Base-by-base conservation (phyloP, 306 rosid species). In the Fagus crenata region DNA sequence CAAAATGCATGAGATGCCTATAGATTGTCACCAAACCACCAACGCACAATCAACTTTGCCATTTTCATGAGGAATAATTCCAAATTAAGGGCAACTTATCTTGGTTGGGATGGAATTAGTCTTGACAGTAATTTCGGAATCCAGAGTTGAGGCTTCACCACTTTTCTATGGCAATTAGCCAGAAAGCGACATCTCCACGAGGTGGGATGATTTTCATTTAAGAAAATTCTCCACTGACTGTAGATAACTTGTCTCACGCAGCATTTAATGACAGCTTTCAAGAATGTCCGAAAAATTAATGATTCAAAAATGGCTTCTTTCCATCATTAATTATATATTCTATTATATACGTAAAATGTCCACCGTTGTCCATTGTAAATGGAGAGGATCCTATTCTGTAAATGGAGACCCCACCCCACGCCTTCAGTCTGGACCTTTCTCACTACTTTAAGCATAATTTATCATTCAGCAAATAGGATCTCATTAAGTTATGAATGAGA, bases 211-310 rank as follows among this genome's bases (percentile, higher is more conserved):
- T 89, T 78, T 84, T 84, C 85, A 77, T 80, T 72, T 80, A 79
- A 86, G 84, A 92, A 46, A 89, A 88, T 89, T 89, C 97, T 85
- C 89, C 89, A 88, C 89, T 84, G 79, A 81, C 80, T 77, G 85
- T 80, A 65, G 89, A 86, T 86, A 87, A 81, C 80, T 67, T 76
- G 83, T 88, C 84, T 80, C 85, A 83, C 85, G 72, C 85, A 79
- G 81, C 89, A 86, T 83, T 81, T 85, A 81, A 82, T 77, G 84
- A 86, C 85, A 79, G 84, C 89, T 88, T 81, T 75, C 86, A 79
- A 77, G 84, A 67, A 78, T 81, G 86, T 75, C 82, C 76, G 74
- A 73, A 84, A 85, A 76, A 82, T 71, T 69, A 80, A 59, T 67
- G 78, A 87, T 79, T 81, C 65, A 75, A 77, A 83, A 81, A 78